Evolutionary conservation across 176 grass and related monocot species (phyloP), one percentile per base, ranked within the genome.

Genomic region (Cymbopogon citratus): DNA sequence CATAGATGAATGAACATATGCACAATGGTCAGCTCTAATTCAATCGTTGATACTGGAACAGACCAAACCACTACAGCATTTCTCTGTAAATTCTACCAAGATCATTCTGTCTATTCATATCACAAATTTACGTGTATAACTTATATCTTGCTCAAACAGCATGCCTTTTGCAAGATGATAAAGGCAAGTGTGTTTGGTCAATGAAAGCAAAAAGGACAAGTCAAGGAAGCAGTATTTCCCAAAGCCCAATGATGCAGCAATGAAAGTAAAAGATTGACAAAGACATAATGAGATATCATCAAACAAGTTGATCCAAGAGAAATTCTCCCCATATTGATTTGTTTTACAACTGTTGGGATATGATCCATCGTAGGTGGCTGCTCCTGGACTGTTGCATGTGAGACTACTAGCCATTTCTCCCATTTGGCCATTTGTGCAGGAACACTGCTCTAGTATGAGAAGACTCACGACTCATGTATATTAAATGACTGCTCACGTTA

Each of bases 151-250:
- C n/a, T 48, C 48, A 78, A 71, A 7, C 59, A 82, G 56, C 38
- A 49, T 66, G 51, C 1, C 38, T 21, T 52, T 56, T 27, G 60
- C n/a, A 67, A 73, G 78, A 73, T 81, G 44, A 24, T 56, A 73
- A 41, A 28, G 36, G 19, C 23, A 71, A 12, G 26, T 38, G 25
- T 66, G 63, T 45, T 27, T 77, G 34, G 65, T 85, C 64, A 78
- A 83, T 83, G 35, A 56, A 57, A 62, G 71, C 27, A 73, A 34
- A 12, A 64, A 65, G 1, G 41, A 69, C 14, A 81, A 48, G 16
- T 80, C 78, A 74, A 80, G 15, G 25, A 75, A 81, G 13, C 21
- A 70, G 19, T 26, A 45, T 52, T 80, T 43, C 52, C 18, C 64
- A 71, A 70, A 70, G 7, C 26, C 31, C 52, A 3, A 23, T 81